These are phyloP conservation scores for sorghum (Sorghum bicolor) DNA, from an alignment of 176 grass and related monocot genomes.

Conservation along the genomic window DNA sequence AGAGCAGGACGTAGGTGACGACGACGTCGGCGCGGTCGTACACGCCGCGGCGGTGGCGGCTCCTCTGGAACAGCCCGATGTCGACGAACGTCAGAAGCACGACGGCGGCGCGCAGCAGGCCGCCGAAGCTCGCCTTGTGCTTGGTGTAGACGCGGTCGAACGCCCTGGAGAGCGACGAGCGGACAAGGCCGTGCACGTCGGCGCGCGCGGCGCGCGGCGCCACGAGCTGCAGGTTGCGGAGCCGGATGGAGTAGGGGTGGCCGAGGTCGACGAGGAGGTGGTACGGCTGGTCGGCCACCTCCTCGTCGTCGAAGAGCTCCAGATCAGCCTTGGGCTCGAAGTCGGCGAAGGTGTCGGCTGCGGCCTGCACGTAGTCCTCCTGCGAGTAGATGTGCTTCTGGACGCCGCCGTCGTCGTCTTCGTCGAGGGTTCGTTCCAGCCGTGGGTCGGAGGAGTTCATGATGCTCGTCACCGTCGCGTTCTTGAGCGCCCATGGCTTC, in stretches of 20 bases:
- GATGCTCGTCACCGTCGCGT: background rate
- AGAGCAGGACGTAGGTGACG: slow-evolving; percentile 3
- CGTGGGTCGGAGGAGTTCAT: background rate
- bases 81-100: background rate
- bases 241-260: slow-evolving; percentile 1
- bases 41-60: background rate
- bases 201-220: too few relatives aligned
- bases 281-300: background rate
- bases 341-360: background rate
- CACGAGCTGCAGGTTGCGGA: background rate
- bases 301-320: background rate
- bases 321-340: rapidly evolving
- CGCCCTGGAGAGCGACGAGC: background rate
- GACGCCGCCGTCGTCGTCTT: background rate
- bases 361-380: background rate
- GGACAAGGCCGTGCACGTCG: background rate
- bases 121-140: background rate
- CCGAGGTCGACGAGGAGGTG: slow-evolving; percentile 8
- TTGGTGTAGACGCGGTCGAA: slow-evolving; percentile 12
- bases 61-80: background rate
- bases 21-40: background rate
- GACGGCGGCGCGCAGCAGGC: background rate
- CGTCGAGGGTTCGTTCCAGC: background rate
- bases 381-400: background rate
- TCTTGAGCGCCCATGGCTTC: slow-evolving; percentile 13